Conservation (phyloP, 2,329 filamentous ascomycete genomes). For the Arthrobotrys conoides region DNA sequence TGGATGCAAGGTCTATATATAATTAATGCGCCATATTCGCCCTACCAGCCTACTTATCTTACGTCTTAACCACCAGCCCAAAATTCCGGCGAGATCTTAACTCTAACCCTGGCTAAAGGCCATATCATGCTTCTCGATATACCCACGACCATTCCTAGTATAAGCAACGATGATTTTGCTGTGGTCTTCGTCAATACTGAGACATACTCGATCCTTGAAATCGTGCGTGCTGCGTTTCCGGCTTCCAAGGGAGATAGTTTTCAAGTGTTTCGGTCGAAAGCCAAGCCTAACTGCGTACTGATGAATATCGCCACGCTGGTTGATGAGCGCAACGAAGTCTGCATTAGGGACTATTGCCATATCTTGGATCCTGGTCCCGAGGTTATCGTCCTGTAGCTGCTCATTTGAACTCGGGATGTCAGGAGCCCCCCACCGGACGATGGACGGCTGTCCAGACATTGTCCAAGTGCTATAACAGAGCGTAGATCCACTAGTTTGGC, state of each 20-base stretch:
- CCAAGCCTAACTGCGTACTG: not conserved
- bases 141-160: not conserved
- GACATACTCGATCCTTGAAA: not conserved
- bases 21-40: no score
- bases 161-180: not conserved
- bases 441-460: not conserved
- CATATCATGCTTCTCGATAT: slow-evolving; percentile 1
- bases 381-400: not conserved
- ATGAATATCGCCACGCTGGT: slow-evolving; percentile 1
- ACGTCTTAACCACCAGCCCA: no score
- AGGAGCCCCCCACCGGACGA: not conserved
- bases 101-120: not conserved
- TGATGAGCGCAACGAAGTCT: not conserved
- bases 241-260: not conserved
- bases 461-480: slow-evolving; percentile 10
- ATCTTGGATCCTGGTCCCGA: not conserved
- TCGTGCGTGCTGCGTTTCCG: not conserved
- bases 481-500: not conserved
- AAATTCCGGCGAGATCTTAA: not conserved
- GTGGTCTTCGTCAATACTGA: not conserved
- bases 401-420: not conserved
- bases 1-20: not conserved
- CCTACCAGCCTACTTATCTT: no score
- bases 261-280: not conserved
- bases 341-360: not conserved